Percentiles rank a stretch among this genome's conserved stretches.
phyloP scores from a whole-genome alignment of 2,329 filamentous ascomycete genomes.

The Drechslerella coelobrocha region DNA sequence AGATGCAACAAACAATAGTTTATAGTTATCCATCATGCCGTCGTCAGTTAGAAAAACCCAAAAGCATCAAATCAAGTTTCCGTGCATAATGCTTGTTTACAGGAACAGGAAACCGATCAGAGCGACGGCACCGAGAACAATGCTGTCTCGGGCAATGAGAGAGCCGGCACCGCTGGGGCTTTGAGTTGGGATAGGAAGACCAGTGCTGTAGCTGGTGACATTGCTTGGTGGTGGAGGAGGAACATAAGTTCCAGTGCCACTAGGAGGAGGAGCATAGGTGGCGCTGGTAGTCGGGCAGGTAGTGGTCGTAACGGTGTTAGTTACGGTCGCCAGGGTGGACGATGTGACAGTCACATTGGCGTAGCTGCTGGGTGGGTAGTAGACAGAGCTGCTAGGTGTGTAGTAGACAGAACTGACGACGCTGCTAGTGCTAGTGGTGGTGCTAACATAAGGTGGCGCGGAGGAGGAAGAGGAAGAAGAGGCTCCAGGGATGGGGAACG shows the following conservation, averaged over 20 bases:
- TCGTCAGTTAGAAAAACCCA: background rate
- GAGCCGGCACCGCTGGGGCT: conserved; percentile 33
- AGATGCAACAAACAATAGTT: background rate
- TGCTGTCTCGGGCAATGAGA: conserved; percentile 31
- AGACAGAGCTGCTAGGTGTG: conserved; percentile 37
- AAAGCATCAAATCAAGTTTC: background rate
- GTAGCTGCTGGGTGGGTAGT: conserved; percentile 20
- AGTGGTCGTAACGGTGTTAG: conserved; percentile 32
- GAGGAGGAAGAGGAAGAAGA: conserved; percentile 17
- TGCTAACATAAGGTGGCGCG: conserved; percentile 4
- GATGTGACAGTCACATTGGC: conserved; percentile 14
- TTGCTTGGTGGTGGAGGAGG: conserved; percentile 20
- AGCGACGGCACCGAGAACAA: conserved; percentile 34
- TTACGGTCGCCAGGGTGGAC: conserved; percentile 21
- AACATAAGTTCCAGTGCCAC: conserved; percentile 31
- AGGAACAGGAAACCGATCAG: conserved; percentile 47
- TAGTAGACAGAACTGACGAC: conserved; percentile 21
- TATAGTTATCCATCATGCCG: conserved; percentile 5
- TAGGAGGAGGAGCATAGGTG: no score
- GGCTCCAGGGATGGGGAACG: conserved; percentile 32
- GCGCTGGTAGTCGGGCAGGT: conserved; percentile 48
- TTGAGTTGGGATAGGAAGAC: conserved; percentile 41
- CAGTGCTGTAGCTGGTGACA: conserved; percentile 23
- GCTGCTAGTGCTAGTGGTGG: conserved; percentile 2
- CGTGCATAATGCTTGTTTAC: conserved; percentile 10